Evolutionary conservation across 116 monocot species (phyloP).

Genomic region (Posidonia oceanica): DNA sequence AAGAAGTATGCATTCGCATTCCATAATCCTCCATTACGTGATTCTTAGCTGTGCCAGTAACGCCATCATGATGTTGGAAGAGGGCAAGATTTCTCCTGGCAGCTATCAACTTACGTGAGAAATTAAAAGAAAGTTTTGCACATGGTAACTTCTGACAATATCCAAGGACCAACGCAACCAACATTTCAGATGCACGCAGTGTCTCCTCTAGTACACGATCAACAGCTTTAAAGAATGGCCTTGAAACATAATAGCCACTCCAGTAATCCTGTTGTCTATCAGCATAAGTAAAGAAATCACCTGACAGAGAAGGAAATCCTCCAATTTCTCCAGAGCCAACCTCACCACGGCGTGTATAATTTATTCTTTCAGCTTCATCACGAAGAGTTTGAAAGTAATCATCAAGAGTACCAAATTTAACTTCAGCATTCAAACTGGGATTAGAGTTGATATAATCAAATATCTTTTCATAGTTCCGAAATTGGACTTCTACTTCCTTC

Average conservation of each 20-base stretch:
- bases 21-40: conserved; percentile 92
- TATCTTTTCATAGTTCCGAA: conserved; percentile 78
- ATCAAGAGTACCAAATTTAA: conserved; percentile 94
- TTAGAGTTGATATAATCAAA: conserved; percentile 87
- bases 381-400: conserved; percentile 89
- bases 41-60: conserved; percentile 94
- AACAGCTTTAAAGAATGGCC: conserved; percentile 97
- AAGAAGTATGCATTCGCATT: conserved; percentile 67
- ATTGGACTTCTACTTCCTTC: conserved; percentile 89
- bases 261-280: conserved; percentile 93
- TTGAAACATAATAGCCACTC: conserved; percentile 98
- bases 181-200: conserved; percentile 83
- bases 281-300: conserved; percentile 98
- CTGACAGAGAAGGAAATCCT: conserved; percentile 93
- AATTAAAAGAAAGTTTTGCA: conserved; percentile 59
- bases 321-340: conserved; percentile 64
- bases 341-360: conserved; percentile 71
- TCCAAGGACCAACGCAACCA: conserved; percentile 70
- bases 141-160: conserved; percentile 72
- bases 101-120: conserved; percentile 80
- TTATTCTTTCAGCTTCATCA: conserved; percentile 70
- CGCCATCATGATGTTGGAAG: conserved; percentile 98
- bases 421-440: conserved; percentile 64
- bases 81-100: conserved; percentile 95
- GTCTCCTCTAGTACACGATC: conserved; percentile 93